Base-by-base conservation (phyloP, 306 rosid species). In the Hippophae gyantsensis region DNA sequence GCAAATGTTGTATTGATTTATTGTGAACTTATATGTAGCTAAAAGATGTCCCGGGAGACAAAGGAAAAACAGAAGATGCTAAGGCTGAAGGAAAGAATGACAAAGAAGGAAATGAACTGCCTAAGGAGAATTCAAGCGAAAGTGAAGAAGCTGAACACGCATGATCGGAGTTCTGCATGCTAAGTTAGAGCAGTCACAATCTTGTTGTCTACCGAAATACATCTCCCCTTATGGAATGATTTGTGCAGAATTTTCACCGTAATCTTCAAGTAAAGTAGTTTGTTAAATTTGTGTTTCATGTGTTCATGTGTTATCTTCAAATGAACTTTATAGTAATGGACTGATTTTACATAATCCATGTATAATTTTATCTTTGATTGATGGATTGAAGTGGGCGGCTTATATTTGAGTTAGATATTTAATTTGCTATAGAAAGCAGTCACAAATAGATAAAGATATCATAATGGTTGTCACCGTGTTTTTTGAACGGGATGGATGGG, bases 1-100 rank as follows among this genome's bases (percentile, higher is more conserved):
- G 3, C 7, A 25, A 46, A 25, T 23, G 50, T 42, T 64, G 38
- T 32, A 54, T 55, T 64, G 57, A 69, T 45, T 5, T 51, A 25
- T 32, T 48, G 52, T 23, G 3, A 41, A 46, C 41, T 40, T 43
- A 59, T 43, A 59, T 56, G 78, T 84, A 93, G 97, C 85, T 88
- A 63, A 81, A 84, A 65, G 95, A 88, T 61, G 83, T 48, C 49
- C 56, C 90, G 25, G 72, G 18, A 54, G 79, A 86, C 51, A 57
- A 42, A 8, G 68, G 69, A 59, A 74, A 76, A 54, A 60, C 66
- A 61, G 76, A 52, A 43, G 68, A 45, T 55, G 18, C 72, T 8
- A 18, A 23, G 50, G 66, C 48, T 42, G 82, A 79, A 60, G 83
- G 69, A 62, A 49, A 60, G 57, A 77, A n/a, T 23, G 47, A 14